A percentile compares a stretch with the other conserved stretches of the same genome.
phyloP scores from a whole-genome alignment of 2,329 filamentous ascomycete species.

The Penicillium sp. region DNA sequence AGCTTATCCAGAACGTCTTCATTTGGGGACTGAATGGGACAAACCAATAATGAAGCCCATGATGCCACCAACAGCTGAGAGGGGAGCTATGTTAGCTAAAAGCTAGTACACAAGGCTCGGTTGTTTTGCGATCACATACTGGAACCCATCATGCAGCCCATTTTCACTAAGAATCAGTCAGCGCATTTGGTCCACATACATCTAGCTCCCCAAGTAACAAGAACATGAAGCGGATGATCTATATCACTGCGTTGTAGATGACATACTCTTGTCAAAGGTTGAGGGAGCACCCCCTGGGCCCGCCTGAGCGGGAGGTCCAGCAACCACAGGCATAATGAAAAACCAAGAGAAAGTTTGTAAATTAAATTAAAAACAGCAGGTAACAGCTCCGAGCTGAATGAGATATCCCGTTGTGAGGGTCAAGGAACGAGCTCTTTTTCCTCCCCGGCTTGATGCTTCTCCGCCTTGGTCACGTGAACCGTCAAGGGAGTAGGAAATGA shows the following conservation, averaged over 20 bases:
- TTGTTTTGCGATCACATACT: slow-evolving; percentile 56
- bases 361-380: neutral
- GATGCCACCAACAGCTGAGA: slow-evolving; percentile 77
- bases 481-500: slow-evolving; percentile 18
- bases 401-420: neutral
- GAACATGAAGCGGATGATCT: slow-evolving; percentile 8
- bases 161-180: slow-evolving; percentile 62
- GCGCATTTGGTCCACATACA: slow-evolving; percentile 2
- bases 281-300: slow-evolving; percentile 49
- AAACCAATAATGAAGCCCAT: slow-evolving; percentile 96
- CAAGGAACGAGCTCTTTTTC: slow-evolving; percentile 15
- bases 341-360: neutral
- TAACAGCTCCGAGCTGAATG: slow-evolving; percentile 2
- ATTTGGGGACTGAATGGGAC: slow-evolving; percentile 15
- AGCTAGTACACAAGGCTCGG: neutral
- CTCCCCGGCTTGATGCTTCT: slow-evolving; percentile 12
- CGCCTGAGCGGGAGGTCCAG: slow-evolving; percentile 40
- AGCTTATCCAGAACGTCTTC: neutral
- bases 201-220: neutral
- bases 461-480: slow-evolving; percentile 19
- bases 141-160: slow-evolving; percentile 97
- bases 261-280: slow-evolving; percentile 62
- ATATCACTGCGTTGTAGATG: slow-evolving; percentile 5
- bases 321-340: slow-evolving; percentile 48
- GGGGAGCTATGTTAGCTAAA: slow-evolving; percentile 14